Conservation (phyloP, 495 filamentous ascomycete species). For the Neurospora sp. region DNA sequence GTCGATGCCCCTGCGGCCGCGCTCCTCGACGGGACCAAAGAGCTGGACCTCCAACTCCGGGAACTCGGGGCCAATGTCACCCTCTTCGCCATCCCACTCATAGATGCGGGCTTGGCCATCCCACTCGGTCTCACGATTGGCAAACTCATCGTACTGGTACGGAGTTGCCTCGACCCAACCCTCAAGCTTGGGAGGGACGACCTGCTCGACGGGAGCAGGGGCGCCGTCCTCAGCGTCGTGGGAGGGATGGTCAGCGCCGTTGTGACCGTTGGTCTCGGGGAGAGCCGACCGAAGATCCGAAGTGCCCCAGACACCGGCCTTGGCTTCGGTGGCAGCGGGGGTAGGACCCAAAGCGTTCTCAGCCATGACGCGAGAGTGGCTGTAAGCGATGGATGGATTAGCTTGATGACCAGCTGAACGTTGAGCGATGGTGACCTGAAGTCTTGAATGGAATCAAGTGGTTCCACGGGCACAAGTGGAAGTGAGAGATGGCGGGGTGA, state of each 20-base stretch:
- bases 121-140: constrained; percentile 18
- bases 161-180: constrained; percentile 45
- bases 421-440: not conserved
- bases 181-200: constrained; percentile 3
- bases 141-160: constrained; percentile 47
- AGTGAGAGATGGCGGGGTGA: not conserved
- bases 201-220: not conserved
- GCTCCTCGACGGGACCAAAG: constrained; percentile 44
- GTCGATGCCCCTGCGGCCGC: constrained; percentile 31
- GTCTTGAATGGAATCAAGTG: not conserved
- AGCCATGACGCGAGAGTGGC: not conserved
- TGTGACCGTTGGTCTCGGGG: not conserved
- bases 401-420: not conserved
- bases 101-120: constrained; percentile 52
- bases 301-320: constrained; percentile 8
- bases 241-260: not conserved
- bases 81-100: constrained; percentile 76
- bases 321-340: not conserved
- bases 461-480: not conserved
- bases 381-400: not conserved
- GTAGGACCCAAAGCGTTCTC: not conserved
- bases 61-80: constrained; percentile 68
- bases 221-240: not conserved
- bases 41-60: constrained; percentile 60
- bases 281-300: constrained; percentile 13